These are phyloP conservation scores for Kondoa subrosea DNA, from an alignment of 768 basidiomycete species.

Conservation along the genomic window DNA sequence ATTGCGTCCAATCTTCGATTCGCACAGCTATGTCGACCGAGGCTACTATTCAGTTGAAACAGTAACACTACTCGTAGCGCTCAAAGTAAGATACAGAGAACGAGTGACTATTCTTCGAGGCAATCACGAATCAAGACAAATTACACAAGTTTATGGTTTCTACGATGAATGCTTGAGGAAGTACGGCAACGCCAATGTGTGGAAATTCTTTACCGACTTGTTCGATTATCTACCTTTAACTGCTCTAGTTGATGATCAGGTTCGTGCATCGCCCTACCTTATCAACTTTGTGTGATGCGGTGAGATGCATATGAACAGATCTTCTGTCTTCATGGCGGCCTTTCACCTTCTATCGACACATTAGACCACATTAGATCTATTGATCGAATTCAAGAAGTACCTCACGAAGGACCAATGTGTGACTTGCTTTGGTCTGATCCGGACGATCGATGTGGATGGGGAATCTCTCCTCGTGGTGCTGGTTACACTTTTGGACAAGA, in stretches of 20 bases:
- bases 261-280: not conserved
- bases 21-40: conserved; percentile 55
- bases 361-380: conserved; percentile 90
- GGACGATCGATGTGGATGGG: conserved; percentile 91
- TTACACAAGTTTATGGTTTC: conserved; percentile 99
- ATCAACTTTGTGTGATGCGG: not conserved
- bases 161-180: conserved; percentile 99
- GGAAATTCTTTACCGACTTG: conserved; percentile 97
- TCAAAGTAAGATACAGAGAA: conserved; percentile 95
- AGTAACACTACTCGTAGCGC: conserved; percentile 85
- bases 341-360: conserved; percentile 97
- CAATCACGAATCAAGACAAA: conserved; percentile 97
- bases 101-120: conserved; percentile 94
- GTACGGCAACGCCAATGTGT: conserved; percentile 98
- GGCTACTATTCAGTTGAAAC: conserved; percentile 99
- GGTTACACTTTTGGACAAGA: conserved; percentile 89
- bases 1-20: conserved; percentile 70
- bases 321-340: conserved; percentile 90
- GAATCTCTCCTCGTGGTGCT: conserved; percentile 89
- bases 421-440: conserved; percentile 98
- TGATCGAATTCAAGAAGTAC: conserved; percentile 91
- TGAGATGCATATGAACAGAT: conserved; percentile 35
- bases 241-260: conserved; percentile 78
- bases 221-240: conserved; percentile 91
- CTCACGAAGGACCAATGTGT: conserved; percentile 97